These are phyloP conservation scores for Exobasidium rhododendri DNA, from an alignment of 1,284 basidiomycete genomes.

Conservation along the genomic window DNA sequence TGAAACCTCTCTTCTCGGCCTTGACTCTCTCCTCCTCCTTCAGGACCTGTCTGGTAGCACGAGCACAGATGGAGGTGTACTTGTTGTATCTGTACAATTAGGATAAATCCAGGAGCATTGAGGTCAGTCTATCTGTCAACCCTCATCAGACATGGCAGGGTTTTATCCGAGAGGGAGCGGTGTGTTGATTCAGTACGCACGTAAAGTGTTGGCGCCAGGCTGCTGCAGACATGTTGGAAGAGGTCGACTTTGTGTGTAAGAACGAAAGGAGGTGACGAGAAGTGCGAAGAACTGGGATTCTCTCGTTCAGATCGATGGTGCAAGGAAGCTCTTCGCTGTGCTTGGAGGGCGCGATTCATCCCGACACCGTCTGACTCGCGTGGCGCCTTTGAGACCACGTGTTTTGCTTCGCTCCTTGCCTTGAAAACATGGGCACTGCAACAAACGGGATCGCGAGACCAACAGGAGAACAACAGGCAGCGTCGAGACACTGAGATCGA, in stretches of 20 bases:
- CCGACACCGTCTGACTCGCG: background rate
- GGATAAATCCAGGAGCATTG: background rate
- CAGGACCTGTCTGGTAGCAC: conserved; percentile 56
- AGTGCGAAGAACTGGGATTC: no score
- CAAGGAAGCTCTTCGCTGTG: background rate
- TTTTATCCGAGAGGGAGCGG: background rate
- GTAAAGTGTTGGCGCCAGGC: conserved; percentile 19
- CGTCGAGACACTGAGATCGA: conserved; percentile 1
- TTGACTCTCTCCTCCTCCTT: conserved; percentile 57
- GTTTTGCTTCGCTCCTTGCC: no score
- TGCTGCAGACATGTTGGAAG: conserved; percentile 15
- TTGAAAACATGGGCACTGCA: no score
- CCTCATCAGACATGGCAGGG: no score
- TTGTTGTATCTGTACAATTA: conserved; percentile 56
- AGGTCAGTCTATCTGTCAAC: no score
- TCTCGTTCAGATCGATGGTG: no score
- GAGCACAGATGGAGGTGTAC: conserved; percentile 56
- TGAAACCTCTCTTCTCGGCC: conserved; percentile 55
- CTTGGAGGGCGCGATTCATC: background rate
- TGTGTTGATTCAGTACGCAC: conserved; percentile 4
- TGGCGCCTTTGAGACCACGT: background rate
- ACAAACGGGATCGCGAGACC: no score
- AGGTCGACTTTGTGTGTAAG: no score
- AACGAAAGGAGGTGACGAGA: no score
- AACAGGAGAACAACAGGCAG: no score